phyloP scores from a whole-genome alignment of 2,329 filamentous ascomycete species.

The Pestalotiopsis sp. region DNA sequence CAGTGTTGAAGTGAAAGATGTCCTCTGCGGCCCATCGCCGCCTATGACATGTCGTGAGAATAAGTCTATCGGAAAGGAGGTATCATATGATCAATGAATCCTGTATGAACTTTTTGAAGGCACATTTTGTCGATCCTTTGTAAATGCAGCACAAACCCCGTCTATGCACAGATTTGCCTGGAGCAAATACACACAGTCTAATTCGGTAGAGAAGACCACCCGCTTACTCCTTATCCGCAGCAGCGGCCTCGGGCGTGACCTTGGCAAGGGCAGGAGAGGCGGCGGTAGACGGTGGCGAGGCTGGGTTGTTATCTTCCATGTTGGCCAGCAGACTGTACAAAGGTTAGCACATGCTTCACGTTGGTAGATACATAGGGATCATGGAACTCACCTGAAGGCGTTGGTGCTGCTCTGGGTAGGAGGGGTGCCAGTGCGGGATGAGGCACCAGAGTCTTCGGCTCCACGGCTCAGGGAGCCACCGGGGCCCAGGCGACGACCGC shows the following conservation, averaged over 20 bases:
- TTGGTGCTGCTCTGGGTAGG: slow-evolving; percentile 78
- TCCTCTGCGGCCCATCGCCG: background rate
- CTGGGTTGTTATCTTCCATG: slow-evolving; percentile 64
- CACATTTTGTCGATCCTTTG: slow-evolving; percentile 41
- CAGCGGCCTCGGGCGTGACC: slow-evolving; percentile 54
- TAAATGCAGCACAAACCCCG: slow-evolving; percentile 45
- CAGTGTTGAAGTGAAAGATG: slow-evolving; percentile 23
- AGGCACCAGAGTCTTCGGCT: slow-evolving; percentile 83
- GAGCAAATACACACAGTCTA: slow-evolving; percentile 39
- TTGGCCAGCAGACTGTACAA: slow-evolving; percentile 56
- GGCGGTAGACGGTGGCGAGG: slow-evolving; percentile 70
- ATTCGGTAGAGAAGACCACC: slow-evolving; percentile 34
- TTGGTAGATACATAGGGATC: background rate
- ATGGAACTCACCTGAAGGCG: slow-evolving; percentile 80
- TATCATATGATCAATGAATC: slow-evolving; percentile 44
- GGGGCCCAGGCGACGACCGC: slow-evolving; percentile 79
- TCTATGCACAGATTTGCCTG: slow-evolving; percentile 43
- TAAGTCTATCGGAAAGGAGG: slow-evolving; percentile 38
- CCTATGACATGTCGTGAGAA: slow-evolving; percentile 29
- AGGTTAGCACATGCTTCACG: slow-evolving; percentile 29
- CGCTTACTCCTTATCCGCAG: slow-evolving; percentile 54
- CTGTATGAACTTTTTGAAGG: slow-evolving; percentile 43
- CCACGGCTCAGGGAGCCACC: slow-evolving; percentile 72
- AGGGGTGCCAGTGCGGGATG: slow-evolving; percentile 88
- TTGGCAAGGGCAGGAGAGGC: slow-evolving; percentile 69